These are phyloP conservation scores for Simplicillium sp. DNA, from an alignment of 2,329 filamentous ascomycete species.

Conservation along the genomic window DNA sequence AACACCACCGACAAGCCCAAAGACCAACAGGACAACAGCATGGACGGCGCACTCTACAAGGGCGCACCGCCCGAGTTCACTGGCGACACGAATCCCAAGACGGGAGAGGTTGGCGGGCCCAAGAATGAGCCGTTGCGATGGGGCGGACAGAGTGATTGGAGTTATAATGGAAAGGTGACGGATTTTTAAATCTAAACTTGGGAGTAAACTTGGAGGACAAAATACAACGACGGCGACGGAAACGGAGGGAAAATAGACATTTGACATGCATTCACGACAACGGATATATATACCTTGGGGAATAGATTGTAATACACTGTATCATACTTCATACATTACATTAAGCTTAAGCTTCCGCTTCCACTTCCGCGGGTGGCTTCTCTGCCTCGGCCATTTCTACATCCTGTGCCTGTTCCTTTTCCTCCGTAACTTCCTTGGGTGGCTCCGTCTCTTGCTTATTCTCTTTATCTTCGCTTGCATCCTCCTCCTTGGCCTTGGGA, in stretches of 20 bases:
- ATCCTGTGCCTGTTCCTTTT: conserved; percentile 11
- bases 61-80: conserved; percentile 87
- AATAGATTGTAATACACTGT: neutral
- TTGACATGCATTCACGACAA: no score
- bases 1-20: conserved; percentile 13
- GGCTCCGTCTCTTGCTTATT: conserved; percentile 6
- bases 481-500: conserved; percentile 15
- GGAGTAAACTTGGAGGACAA: neutral
- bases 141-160: conserved; percentile 72
- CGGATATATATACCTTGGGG: no score
- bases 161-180: conserved; percentile 88
- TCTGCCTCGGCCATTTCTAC: conserved; percentile 17
- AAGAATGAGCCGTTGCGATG: conserved; percentile 95
- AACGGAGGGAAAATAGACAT: no score
- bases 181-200: conserved; percentile 58
- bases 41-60: conserved; percentile 58
- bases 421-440: neutral
- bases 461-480: conserved; percentile 17
- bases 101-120: conserved; percentile 89
- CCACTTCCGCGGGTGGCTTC: conserved; percentile 1
- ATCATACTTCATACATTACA: neutral
- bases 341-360: neutral
- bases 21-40: conserved; percentile 40
- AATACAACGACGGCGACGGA: neutral
- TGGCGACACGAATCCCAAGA: conserved; percentile 85